Percentiles rank a stretch among this genome's conserved stretches.
Evolutionary conservation across 2,329 filamentous ascomycete species (phyloP).

Genomic region (Fusarium sp.): DNA sequence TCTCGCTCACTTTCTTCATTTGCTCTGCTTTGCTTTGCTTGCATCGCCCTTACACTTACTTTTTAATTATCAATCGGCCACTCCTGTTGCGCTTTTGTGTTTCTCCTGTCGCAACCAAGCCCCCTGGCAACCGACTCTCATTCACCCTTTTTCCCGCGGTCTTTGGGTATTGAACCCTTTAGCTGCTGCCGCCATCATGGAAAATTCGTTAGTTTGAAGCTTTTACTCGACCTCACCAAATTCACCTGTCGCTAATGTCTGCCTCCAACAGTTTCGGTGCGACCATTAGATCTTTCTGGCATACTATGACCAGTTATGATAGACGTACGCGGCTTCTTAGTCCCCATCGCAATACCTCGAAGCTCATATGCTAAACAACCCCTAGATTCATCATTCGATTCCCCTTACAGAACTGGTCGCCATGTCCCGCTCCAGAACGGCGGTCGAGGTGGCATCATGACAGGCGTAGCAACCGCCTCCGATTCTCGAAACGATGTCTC

Average conservation of each 20-base stretch:
- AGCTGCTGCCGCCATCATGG: constrained; percentile 47
- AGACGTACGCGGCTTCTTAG: constrained; percentile 64
- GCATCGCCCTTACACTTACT: constrained; percentile 4
- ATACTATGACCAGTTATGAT: constrained; percentile 83
- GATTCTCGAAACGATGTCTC: constrained; percentile 90
- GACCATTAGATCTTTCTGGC: constrained; percentile 93
- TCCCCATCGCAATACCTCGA: constrained; percentile 6
- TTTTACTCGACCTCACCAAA: neutral
- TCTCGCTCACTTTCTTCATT: constrained; percentile 22
- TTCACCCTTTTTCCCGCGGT: constrained; percentile 35
- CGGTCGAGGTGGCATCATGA: constrained; percentile 83
- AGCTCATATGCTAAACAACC: constrained; percentile 35
- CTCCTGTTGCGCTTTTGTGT: constrained; percentile 20
- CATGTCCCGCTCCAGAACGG: constrained; percentile 90
- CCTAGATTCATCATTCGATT: constrained; percentile 90
- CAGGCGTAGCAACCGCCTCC: constrained; percentile 87
- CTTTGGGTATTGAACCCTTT: constrained; percentile 37
- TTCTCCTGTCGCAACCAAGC: constrained; percentile 21
- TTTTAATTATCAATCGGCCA: constrained; percentile 39
- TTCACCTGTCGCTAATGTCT: constrained; percentile 34
- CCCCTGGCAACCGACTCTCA: constrained; percentile 34
- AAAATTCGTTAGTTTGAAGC: constrained; percentile 48
- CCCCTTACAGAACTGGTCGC: constrained; percentile 89
- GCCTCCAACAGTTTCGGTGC: constrained; percentile 68
- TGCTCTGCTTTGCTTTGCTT: constrained; percentile 16